These are phyloP conservation scores for Malus sieversii DNA, from an alignment of 306 rosid species.

Conservation along the genomic window DNA sequence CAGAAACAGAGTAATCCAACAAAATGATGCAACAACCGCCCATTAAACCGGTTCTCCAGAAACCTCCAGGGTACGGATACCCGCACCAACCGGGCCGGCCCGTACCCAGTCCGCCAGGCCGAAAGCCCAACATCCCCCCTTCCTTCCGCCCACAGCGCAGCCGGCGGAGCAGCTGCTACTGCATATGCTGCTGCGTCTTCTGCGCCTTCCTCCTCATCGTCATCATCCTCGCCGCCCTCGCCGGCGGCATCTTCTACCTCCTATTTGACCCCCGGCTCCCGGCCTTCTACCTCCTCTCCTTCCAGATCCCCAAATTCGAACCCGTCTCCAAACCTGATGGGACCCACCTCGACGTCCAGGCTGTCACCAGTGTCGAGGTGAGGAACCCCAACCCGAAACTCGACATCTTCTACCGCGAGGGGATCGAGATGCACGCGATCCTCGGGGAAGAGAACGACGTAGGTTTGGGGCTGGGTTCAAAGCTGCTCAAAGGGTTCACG, in stretches of 20 bases:
- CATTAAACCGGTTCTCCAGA: constrained; percentile 41
- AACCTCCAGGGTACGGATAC: constrained; percentile 66
- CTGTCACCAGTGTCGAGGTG: constrained; percentile 38
- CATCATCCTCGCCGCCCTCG: constrained; percentile 18
- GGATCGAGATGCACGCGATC: neutral
- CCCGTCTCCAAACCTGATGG: constrained; percentile 32
- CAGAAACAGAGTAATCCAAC: neutral
- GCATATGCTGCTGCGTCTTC: constrained; percentile 41
- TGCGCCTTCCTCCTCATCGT: constrained; percentile 36
- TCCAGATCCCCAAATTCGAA: constrained; percentile 38
- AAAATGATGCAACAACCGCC: constrained; percentile 37
- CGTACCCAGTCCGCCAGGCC: constrained; percentile 18
- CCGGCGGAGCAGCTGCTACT: constrained; percentile 27
- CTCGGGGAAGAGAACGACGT: constrained; percentile 22
- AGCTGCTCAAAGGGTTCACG: constrained; percentile 15
- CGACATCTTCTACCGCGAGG: constrained; percentile 20
- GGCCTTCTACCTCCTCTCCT: constrained; percentile 43
- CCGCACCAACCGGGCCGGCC: constrained; percentile 8
- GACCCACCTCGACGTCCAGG: constrained; percentile 34
- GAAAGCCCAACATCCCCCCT: constrained; percentile 34
- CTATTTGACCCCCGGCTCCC: constrained; percentile 53
- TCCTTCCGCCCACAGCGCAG: constrained; percentile 23
- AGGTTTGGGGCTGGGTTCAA: constrained; percentile 17
- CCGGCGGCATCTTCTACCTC: constrained; percentile 45
- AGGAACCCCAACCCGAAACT: constrained; percentile 46